Base-by-base conservation (phyloP, 2,329 filamentous ascomycete genomes). In the Calonectria naviculata region DNA sequence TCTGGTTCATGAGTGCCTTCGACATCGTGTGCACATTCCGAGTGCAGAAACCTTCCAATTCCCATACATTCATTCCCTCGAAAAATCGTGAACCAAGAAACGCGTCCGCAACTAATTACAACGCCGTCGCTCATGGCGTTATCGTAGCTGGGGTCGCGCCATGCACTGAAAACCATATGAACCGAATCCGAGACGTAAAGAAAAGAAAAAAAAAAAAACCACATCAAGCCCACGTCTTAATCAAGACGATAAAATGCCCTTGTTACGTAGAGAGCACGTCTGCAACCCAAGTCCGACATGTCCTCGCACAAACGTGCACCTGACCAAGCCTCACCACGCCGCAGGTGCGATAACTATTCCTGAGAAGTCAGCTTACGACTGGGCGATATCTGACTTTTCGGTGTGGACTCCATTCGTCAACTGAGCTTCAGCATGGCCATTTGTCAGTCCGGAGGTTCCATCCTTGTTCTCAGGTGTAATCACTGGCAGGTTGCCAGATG, bases 371-470 rank as follows among this genome's bases (percentile, higher is more conserved):
- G 38, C 24, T 70, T 73, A 78, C 26, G 72, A 75, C 67, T 77
- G 72, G 29, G 65, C 58, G 31, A 44, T 47, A 41, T 70, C 44
- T 41, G 64, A 58, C 28, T 66, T 65, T 60, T 76, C 76, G 41
- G 70, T 60, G 70, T 81, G 78, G n/a, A 78, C 76, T 31, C 80
- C 80, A 58, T 82, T 82, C 1, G 73, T 75, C 60, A 76, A 71
- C 12, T 77, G 71, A 36, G 71, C 66, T 15, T 75, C 73, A 36
- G 70, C 65, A 31, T 76, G 73, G 26, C 79, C 76, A 47, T 80
- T 80, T 46, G 69, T 52, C 65, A 73, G 29, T 38, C 63, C 67
- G 24, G 73, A 56, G 58, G 61, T 72, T 66, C 65, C 54, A 17
- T 58, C 17, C 46, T 71, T 73, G 29, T 44, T 56, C 41, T 74